These are phyloP conservation scores for Silene noctiflora DNA, from an alignment of 179 eudicot genomes.

Conservation along the genomic window DNA sequence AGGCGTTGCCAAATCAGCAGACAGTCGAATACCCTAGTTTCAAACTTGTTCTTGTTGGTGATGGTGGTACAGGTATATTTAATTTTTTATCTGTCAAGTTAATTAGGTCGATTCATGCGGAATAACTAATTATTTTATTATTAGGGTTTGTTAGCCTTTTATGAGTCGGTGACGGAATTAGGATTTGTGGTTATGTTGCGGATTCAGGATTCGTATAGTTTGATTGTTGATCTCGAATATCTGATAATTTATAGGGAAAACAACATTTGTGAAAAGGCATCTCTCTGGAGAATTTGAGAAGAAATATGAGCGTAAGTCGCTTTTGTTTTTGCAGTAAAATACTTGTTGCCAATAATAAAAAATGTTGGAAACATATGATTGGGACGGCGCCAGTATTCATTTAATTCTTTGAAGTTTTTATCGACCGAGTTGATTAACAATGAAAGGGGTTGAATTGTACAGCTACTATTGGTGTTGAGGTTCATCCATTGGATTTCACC, in stretches of 20 bases:
- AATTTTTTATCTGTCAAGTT: too few relatives aligned
- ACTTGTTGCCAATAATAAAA: too few relatives aligned
- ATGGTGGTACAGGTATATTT: slow-evolving; percentile 57
- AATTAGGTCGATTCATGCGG: too few relatives aligned
- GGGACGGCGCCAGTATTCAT: too few relatives aligned
- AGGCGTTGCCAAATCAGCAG: slow-evolving; percentile 18
- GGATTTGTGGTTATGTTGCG: too few relatives aligned
- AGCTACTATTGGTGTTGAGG: slow-evolving; percentile 70
- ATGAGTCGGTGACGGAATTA: too few relatives aligned
- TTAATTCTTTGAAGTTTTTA: too few relatives aligned
- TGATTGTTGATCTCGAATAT: too few relatives aligned
- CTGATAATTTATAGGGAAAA: slow-evolving; percentile 34
- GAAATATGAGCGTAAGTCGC: slow-evolving; percentile 51
- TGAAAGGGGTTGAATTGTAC: not conserved
- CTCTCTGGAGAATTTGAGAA: slow-evolving; percentile 60
- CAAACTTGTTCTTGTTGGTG: slow-evolving; percentile 69
- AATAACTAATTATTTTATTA: too few relatives aligned
- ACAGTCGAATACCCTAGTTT: slow-evolving; percentile 4
- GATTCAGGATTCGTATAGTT: too few relatives aligned
- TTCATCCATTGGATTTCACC: slow-evolving; percentile 55
- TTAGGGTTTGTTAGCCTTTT: not conserved
- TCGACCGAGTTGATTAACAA: not conserved
- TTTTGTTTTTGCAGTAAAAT: too few relatives aligned
- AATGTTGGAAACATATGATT: too few relatives aligned
- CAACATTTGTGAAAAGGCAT: slow-evolving; percentile 57